phyloP scores from a whole-genome alignment of 345 rosid species.

The Moricandia moricandioides region DNA sequence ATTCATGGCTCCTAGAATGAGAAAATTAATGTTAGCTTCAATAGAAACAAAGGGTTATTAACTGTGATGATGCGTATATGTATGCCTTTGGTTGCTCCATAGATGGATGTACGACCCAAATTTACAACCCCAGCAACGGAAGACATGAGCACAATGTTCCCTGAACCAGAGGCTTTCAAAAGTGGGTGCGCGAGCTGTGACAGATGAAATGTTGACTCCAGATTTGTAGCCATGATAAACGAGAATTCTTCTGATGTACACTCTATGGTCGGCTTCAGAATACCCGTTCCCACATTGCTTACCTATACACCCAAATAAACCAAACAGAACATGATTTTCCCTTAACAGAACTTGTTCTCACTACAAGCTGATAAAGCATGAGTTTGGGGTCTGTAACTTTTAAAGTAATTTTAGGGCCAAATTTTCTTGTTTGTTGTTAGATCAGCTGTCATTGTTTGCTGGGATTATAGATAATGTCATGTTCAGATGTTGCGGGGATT shows the following conservation, averaged over 20 bases:
- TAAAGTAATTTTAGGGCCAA: neutral
- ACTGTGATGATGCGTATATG: neutral
- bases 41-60: neutral
- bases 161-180: constrained; percentile 56
- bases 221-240: constrained; percentile 55
- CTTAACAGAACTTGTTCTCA: neutral
- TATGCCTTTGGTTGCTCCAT: constrained; percentile 34
- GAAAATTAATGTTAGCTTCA: neutral
- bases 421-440: neutral
- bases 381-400: neutral
- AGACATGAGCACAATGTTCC: constrained; percentile 66
- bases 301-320: constrained; percentile 37
- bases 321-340: neutral
- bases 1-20: constrained; percentile 25
- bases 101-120: constrained; percentile 2
- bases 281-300: constrained; percentile 66
- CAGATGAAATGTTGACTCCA: constrained; percentile 73
- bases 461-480: too few species aligned
- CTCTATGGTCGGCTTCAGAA: constrained; percentile 57
- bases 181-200: constrained; percentile 71
- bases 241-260: constrained; percentile 55
- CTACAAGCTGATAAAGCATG: neutral
- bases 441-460: neutral
- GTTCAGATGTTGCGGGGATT: too few species aligned
- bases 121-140: constrained; percentile 50